Evolutionary conservation across 352 stramenopile genomes (phyloP), one percentile per base, ranked within the genome.

Genomic region (Plasmopara muralis): DNA sequence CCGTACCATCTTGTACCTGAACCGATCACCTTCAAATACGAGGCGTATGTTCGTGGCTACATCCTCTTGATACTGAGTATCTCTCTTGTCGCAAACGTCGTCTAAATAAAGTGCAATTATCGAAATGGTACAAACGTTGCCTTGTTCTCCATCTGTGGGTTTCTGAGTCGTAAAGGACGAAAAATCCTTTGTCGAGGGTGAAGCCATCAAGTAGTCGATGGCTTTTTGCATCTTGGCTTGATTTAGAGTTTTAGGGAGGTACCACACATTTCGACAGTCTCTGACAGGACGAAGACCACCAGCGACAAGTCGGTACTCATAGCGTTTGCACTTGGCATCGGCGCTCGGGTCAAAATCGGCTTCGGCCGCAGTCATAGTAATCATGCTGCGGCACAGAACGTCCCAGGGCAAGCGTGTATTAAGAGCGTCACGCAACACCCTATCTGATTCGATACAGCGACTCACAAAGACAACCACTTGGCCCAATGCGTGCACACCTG

Each of bases 381-480:
- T 29, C 43, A 84, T 37, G 5, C 47, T 62, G 6, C 62, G 70
- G 39, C 72, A 83, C 33, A 86, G 44, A 18, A 88, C 63, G 45
- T 89, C 81, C 2, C 76, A 49, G 0, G 78, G 74, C 38, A 92
- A 57, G 4, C 81, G 70, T n/a, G 63, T 89, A 57, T 92, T 92
- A 46, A 92, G 57, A 4, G 81, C 77, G 45, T 83, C 69, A 6
- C 78, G 68, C 38, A 89, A 83, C 28, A 55, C 57, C 39, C 56
- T 40, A 50, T 85, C 74, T 9, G 67, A 47, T 33, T 59, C 63
- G 5, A 18, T 44, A 47, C 85, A 93, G 0, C 57, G 57, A 55
- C 95, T 88, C 51, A 82, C 62, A 55, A 98, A 96, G 57, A 93
- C 84, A 45, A 96, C 53, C 10, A 95, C 87, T 60, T 98, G 91